These are phyloP conservation scores for Stemphylium lycopersici DNA, from an alignment of 2,329 filamentous ascomycete species.

Conservation along the genomic window DNA sequence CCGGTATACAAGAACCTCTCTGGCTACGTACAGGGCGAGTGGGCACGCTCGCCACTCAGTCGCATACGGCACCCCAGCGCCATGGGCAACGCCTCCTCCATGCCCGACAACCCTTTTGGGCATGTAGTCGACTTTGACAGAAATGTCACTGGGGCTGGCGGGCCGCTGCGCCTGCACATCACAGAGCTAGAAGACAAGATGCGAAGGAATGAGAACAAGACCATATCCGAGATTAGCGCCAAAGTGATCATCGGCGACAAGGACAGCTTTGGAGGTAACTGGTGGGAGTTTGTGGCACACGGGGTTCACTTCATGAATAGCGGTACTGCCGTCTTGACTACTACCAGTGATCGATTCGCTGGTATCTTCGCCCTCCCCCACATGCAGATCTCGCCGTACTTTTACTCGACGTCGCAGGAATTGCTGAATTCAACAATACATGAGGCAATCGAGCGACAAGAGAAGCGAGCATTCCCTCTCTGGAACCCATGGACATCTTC, in stretches of 20 bases:
- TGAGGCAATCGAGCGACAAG: slow-evolving; percentile 69
- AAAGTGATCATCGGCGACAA: slow-evolving; percentile 75
- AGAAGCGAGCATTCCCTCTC: slow-evolving; percentile 59
- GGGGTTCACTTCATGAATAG: slow-evolving; percentile 86
- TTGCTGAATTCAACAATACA: slow-evolving; percentile 77
- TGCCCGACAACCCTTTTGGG: slow-evolving; percentile 70
- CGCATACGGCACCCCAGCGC: slow-evolving; percentile 54
- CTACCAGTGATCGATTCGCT: slow-evolving; percentile 85
- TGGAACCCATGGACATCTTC: slow-evolving; percentile 78
- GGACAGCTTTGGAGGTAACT: slow-evolving; percentile 67
- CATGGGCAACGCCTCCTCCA: slow-evolving; percentile 61
- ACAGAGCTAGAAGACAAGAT: slow-evolving; percentile 57
- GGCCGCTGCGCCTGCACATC: slow-evolving; percentile 73
- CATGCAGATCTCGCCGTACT: slow-evolving; percentile 66
- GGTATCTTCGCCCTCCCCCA: slow-evolving; percentile 90
- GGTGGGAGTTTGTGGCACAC: slow-evolving; percentile 79
- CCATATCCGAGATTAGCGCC: slow-evolving; percentile 71
- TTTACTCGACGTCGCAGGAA: slow-evolving; percentile 55
- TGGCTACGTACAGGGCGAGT: slow-evolving; percentile 76
- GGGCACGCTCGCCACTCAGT: slow-evolving; percentile 65
- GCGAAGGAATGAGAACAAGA: slow-evolving; percentile 41
- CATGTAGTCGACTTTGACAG: slow-evolving; percentile 68
- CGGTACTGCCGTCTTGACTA: slow-evolving; percentile 80
- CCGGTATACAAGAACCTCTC: slow-evolving; percentile 80
- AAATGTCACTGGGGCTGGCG: slow-evolving; percentile 74